Percentiles rank a stretch among this genome's conserved stretches.
phyloP scores from a whole-genome alignment of 106 monocot genomes.

The Acanthochlamys bracteata region DNA sequence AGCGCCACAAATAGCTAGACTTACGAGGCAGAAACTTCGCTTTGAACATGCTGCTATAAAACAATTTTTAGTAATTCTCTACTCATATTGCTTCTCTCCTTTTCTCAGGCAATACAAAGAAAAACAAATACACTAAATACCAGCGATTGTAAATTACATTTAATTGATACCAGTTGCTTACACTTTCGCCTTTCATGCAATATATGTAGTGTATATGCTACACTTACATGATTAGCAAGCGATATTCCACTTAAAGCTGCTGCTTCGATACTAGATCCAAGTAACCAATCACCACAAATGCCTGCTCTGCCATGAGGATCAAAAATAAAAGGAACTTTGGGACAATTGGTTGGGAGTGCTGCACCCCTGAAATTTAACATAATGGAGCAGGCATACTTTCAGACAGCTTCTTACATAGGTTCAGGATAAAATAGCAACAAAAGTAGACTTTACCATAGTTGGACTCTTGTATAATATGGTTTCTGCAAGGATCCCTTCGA shows the following conservation, averaged over 20 bases:
- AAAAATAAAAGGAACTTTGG: constrained; percentile 66
- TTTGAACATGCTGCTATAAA: no score
- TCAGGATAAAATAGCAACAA: background rate
- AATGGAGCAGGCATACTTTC: no score
- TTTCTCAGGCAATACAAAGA: no score
- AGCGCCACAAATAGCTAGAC: no score
- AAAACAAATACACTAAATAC: no score
- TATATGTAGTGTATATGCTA: background rate
- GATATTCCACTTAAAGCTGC: constrained; percentile 85
- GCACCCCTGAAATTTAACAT: constrained; percentile 53
- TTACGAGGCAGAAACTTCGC: no score
- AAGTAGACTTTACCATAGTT: constrained; percentile 49
- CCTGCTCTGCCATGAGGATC: constrained; percentile 89
- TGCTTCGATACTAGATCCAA: constrained; percentile 82
- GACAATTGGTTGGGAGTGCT: constrained; percentile 78
- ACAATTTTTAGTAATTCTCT: no score
- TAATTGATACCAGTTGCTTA: background rate
- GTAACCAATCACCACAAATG: constrained; percentile 98
- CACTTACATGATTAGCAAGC: constrained; percentile 79
- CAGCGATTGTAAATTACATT: background rate
- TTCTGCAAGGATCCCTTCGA: constrained; percentile 42
- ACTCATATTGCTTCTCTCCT: no score
- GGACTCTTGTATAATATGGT: constrained; percentile 76
- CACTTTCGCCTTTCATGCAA: background rate
- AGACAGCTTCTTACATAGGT: no score